Evolutionary conservation across 768 basidiomycete genomes (phyloP), one percentile per base, ranked within the genome.

Genomic region (Pleurotus tuber-regium): DNA sequence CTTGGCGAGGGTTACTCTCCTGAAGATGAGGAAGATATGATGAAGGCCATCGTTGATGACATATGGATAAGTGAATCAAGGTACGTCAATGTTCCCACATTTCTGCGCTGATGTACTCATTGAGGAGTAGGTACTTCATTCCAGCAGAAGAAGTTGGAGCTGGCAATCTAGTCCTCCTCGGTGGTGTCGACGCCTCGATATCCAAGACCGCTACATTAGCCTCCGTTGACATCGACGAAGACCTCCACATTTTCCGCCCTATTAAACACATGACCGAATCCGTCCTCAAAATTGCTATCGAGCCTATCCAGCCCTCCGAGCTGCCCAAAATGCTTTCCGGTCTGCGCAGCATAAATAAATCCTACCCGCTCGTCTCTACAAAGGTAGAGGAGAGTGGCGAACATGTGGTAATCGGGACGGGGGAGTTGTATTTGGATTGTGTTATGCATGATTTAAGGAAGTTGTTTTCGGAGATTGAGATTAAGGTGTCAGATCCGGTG

Each of bases 1-100:
- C 75, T 99, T 5, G 97, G 97, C 51, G 97, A 98, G 66, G 93
- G 93, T 0, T 99, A 95, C 67, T 96, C 94, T 11, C 90, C 92
- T n/a, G 96, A 98, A 61, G 97, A 99, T 58, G 96, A 98, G 71
- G 97, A 99, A 70, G 97, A 99, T 63, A 96, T 98, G 93, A 80
- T 89, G 66, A 85, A 83, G 55, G 84, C 82, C 11, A 79, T 74
- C 2, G 81, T 97, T 2, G 95, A 98, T 58, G 87, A 87, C 55
- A 73, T 98, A 14, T 92, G 93, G 91, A 83, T 98, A 52, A 84
- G 82, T 63, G 89, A 98, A 75, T 84, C 96, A 12, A 79, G 96
- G 90, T 95, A 55, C 55, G 79, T 62, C 47, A n/a, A 31, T 30
- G 29, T 59, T 29, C 48, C 50, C 7, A 26, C 9, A 11, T 43